Percentiles rank a stretch among this genome's conserved stretches.
phyloP scores from a whole-genome alignment of 2,329 filamentous ascomycete genomes.

The Boeremia exigua region DNA sequence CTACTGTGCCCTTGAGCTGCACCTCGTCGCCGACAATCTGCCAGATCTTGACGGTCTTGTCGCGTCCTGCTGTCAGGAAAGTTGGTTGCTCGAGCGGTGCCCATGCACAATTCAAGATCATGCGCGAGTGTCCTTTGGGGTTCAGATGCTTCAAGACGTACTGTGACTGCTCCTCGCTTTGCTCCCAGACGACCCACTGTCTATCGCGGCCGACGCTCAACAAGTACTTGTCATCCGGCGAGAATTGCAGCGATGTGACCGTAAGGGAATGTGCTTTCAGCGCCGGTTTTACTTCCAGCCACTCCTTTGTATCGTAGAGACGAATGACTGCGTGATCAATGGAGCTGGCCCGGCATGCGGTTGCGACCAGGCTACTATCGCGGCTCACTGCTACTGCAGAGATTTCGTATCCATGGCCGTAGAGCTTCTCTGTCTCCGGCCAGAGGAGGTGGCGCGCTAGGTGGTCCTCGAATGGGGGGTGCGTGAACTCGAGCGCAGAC shows the following conservation, averaged over 20 bases:
- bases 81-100: conserved; percentile 54
- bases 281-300: conserved; percentile 86
- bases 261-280: conserved; percentile 87
- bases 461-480: conserved; percentile 88
- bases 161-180: conserved; percentile 46
- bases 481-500: conserved; percentile 68
- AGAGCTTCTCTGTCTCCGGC: conserved; percentile 95
- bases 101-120: conserved; percentile 92
- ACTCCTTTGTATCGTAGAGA: conserved; percentile 83
- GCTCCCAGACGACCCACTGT: conserved; percentile 84
- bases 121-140: conserved; percentile 84
- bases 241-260: conserved; percentile 82
- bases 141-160: conserved; percentile 71
- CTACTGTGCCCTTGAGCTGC: conserved; percentile 32
- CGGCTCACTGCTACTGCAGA: conserved; percentile 81
- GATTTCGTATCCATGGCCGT: conserved; percentile 97
- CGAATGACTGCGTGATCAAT: conserved; percentile 94
- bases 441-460: conserved; percentile 89
- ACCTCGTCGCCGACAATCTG: conserved; percentile 35
- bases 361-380: conserved; percentile 79
- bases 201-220: conserved; percentile 90
- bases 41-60: conserved; percentile 78
- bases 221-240: conserved; percentile 72
- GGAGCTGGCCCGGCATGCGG: conserved; percentile 90
- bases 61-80: conserved; percentile 89